Base-by-base conservation (phyloP, 768 basidiomycete species). In the Trametes punicea region DNA sequence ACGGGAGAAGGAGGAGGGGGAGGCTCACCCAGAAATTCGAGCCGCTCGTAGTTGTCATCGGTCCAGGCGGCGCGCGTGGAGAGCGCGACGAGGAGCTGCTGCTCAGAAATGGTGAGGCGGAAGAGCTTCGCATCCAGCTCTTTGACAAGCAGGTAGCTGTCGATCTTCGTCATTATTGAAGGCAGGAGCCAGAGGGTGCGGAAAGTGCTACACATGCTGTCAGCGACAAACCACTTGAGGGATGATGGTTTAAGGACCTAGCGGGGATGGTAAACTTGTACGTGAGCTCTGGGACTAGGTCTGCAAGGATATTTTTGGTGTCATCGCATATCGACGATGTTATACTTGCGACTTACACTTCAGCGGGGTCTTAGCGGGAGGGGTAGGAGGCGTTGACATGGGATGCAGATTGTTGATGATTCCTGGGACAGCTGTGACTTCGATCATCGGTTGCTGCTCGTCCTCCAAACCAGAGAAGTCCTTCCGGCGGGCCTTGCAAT, bases 251-350 rank as follows among this genome's bases (percentile, higher is more conserved):
- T n/a, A 65, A 67, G 61, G 60, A 87, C 90, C 84, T 89, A 23
- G 86, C 86, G 31, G 88, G 83, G 56, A 91, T 74, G 9, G 84
- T 85, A 65, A 81, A 84, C 64, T 82, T 87, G 39, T 77, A 78
- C 65, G 85, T 88, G 15, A 92, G 73, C 67, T 93, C 91, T n/a
- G 91, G 91, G 63, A 93, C 90, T 36, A 93, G 75, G 67, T 88
- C 90, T 93, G 65, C 8, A 51, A 58, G 39, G 62, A 48, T 55
- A 54, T 55, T 31, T 33, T 36, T 25, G 9, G 13, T 40, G n/a
- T n/a, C n/a, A n/a, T n/a, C n/a, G n/a, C n/a, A n/a, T n/a, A n/a
- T n/a, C n/a, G n/a, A n/a, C n/a, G n/a, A n/a, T n/a, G n/a, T n/a
- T n/a, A n/a, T n/a, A n/a, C n/a, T n/a, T n/a, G n/a, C n/a, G n/a